Percentiles rank a stretch among this genome's conserved stretches.
Evolutionary conservation across 352 stramenopile species (phyloP).

Genomic region (Globisporangium splendens): DNA sequence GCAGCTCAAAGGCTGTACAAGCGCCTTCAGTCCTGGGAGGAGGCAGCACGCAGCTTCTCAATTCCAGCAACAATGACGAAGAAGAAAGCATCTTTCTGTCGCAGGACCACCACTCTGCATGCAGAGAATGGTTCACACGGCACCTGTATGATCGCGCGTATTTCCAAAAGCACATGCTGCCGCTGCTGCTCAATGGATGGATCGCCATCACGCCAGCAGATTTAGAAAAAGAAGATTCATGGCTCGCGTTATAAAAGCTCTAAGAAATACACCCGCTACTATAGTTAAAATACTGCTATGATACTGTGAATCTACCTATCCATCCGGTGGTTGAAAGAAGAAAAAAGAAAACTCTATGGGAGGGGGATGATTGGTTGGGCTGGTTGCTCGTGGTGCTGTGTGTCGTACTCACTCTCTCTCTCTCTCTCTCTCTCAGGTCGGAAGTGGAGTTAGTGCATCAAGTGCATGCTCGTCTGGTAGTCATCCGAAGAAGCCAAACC

Average conservation of each 20-base stretch:
- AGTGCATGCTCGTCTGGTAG: not conserved
- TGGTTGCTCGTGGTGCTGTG: not conserved
- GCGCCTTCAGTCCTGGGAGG: slow-evolving; percentile 30
- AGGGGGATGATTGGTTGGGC: not conserved
- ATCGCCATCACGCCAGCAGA: slow-evolving; percentile 22
- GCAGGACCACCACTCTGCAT: slow-evolving; percentile 33
- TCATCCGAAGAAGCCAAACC: slow-evolving; percentile 73
- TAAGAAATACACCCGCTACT: not conserved
- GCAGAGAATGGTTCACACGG: slow-evolving; percentile 21
- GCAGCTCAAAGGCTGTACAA: slow-evolving; percentile 29
- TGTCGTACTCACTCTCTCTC: too few relatives aligned
- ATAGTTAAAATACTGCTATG: slow-evolving; percentile 14
- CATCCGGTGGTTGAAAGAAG: not conserved
- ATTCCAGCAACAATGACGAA: not conserved
- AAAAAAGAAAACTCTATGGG: not conserved
- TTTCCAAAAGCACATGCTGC: slow-evolving; percentile 31
- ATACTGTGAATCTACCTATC: slow-evolving; percentile 7
- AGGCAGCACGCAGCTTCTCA: slow-evolving; percentile 13
- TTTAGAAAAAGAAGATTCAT: slow-evolving; percentile 28
- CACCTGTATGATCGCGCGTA: slow-evolving; percentile 13
- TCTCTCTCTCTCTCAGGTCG: too few relatives aligned
- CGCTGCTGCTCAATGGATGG: slow-evolving; percentile 31
- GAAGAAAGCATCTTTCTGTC: slow-evolving; percentile 25
- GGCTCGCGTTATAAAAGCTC: slow-evolving; percentile 17
- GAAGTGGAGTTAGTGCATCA: not conserved